Evolutionary conservation across 1,284 basidiomycete genomes (phyloP), one percentile per base, ranked within the genome.

Genomic region (Trametes sp.): DNA sequence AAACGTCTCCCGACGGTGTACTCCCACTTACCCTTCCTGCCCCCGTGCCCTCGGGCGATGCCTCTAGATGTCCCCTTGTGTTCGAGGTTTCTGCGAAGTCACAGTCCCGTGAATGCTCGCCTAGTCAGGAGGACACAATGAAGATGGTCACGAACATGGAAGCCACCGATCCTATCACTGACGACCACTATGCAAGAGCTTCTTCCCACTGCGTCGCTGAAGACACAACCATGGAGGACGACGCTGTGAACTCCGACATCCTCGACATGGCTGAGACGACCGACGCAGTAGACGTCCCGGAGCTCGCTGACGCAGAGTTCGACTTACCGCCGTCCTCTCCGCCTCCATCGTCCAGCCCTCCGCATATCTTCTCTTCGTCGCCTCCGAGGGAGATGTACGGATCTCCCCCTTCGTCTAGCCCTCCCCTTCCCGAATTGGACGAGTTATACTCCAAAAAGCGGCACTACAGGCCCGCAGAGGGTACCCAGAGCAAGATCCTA

Each of bases 301-400:
- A 33, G 49, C 46, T 35, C 16, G 38, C 38, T 54, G 35, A 33
- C 13, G 13, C n/a, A 52, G 21, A 45, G 54, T 13, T 48, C n/a
- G 49, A 57, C 29, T 45, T 66, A 3, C 56, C 53, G 19, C 60
- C 69, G 0, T 76, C 77, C 33, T 80, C 80, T 42, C 78, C 81
- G 2, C 80, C 80, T 21, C 81, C 80, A 29, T 81, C 78, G 53
- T 87, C 85, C 2, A 86, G 84, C 62, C 84, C 83, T 23, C 69
- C 70, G 4, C 70, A 69, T 14, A 33, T 83, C 21, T 83, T 85
- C 63, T 79, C 81, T 35, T 85, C 84, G 19, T 53, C 51, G 11
- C 82, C 84, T 3, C 68, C 69, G 13, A 29, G 29, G 21, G 68
- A 53, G 2, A 6, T 54, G 38, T 36, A 16, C 24, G 55, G 35